Conservation (phyloP, 2,329 filamentous ascomycete species). For the Bipolaris bicolor region DNA sequence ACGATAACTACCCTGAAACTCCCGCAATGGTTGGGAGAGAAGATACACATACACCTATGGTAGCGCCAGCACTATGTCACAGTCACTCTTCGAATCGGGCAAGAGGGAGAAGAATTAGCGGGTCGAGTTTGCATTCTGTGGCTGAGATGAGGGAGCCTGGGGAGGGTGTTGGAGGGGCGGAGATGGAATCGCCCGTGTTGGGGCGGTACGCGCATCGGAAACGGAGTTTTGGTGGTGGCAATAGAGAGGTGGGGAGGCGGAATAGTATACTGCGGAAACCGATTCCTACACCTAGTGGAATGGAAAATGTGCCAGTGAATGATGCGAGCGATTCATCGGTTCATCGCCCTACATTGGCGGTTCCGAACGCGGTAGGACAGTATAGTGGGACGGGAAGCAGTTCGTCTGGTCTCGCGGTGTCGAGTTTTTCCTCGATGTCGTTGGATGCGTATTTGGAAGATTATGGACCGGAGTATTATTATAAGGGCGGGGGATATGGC, state of each 20-base stretch:
- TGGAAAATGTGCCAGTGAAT: not conserved
- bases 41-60: slow-evolving; percentile 27
- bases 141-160: slow-evolving; percentile 43
- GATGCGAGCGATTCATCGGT: not conserved
- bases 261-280: slow-evolving; percentile 39
- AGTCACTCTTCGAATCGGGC: slow-evolving; percentile 45
- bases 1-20: slow-evolving; percentile 12
- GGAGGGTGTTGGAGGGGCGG: slow-evolving; percentile 11
- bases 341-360: not conserved
- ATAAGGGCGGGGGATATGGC: not conserved
- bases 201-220: slow-evolving; percentile 14
- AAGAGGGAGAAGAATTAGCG: slow-evolving; percentile 41
- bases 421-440: slow-evolving; percentile 16
- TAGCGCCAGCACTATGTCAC: slow-evolving; percentile 37
- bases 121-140: slow-evolving; percentile 41
- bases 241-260: slow-evolving; percentile 13
- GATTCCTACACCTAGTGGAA: slow-evolving; percentile 11
- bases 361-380: slow-evolving; percentile 10
- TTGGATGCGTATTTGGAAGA: slow-evolving; percentile 39
- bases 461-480: slow-evolving; percentile 40
- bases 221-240: not conserved
- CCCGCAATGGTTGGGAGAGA: slow-evolving; percentile 24
- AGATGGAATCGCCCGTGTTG: slow-evolving; percentile 29
- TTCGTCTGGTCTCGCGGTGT: slow-evolving; percentile 29
- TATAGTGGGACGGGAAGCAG: slow-evolving; percentile 31